phyloP scores from a whole-genome alignment of 2,329 filamentous ascomycete species.

The Gaeumannomyces sp. region DNA sequence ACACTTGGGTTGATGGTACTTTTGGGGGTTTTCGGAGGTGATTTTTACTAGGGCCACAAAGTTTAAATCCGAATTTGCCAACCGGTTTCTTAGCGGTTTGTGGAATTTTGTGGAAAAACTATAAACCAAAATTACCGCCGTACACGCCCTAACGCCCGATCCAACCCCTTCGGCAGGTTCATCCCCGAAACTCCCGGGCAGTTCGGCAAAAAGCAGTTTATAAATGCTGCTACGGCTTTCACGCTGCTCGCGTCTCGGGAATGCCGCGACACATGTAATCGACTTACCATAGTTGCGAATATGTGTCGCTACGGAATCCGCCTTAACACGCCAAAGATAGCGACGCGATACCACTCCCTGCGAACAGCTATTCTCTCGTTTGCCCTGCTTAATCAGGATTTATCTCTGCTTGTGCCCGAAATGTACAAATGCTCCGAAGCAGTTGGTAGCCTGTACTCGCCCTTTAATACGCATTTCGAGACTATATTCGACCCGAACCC shows the following conservation, averaged over 20 bases:
- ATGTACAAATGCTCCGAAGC: neutral
- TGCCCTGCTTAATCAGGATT: neutral
- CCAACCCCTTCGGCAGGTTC: no score
- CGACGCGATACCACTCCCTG: neutral
- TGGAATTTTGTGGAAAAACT: no score
- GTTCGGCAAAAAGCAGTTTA: no score
- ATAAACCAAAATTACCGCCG: no score
- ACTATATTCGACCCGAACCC: neutral
- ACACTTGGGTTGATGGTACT: no score
- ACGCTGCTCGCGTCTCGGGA: neutral
- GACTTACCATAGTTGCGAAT: neutral
- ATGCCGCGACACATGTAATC: neutral
- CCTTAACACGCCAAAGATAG: neutral
- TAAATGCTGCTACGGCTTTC: neutral
- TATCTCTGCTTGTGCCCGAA: neutral
- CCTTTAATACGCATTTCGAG: neutral
- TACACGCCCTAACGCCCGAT: no score
- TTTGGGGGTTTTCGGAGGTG: no score
- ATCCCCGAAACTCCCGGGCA: no score
- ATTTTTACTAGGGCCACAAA: no score
- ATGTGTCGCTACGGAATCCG: neutral
- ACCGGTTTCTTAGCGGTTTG: no score
- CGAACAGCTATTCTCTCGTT: neutral
- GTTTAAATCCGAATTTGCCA: no score
- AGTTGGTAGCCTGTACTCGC: neutral